Base-by-base conservation (phyloP, 495 filamentous ascomycete genomes). In the Cercophora sp. region DNA sequence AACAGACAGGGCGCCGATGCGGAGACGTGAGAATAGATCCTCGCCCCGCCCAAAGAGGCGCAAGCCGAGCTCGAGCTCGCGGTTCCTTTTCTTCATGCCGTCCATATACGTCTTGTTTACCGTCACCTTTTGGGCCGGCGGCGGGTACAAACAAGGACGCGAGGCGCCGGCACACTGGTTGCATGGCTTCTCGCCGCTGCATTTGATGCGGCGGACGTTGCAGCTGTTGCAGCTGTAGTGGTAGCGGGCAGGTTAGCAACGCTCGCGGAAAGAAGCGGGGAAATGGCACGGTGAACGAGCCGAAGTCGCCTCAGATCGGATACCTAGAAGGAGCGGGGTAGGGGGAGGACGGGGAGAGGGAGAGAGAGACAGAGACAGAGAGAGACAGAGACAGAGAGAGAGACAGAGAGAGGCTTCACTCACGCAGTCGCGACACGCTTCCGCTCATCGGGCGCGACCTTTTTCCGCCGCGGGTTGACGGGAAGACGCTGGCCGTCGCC, bases 171-270 rank as follows among this genome's bases (percentile, higher is more conserved):
- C 26, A 52, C 72, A 73, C 47, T 68, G 64, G 8, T 41, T 25
- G 52, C 71, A 75, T 1, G 71, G 71, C 22, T 44, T 44, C 1
- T 66, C 54, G 24, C 71, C 71, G n/a, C 60, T 68, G 55, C 71
- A 75, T 47, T 71, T 75, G 55, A 70, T 68, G 43, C 70, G 69
- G 13, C 66, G 63, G 19, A 73, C 58, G 57, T 75, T 75, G 65
- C 71, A 75, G 48, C 56, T 59, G 52, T 75, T 73, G 61, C 71
- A 75, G 16, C 71, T 74, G 51, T 48, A 18, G 22, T 15, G 20
- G 35, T 23, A 11, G n/a, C 13, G 9, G 11, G 25, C 18, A n/a
- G 26, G 20, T 32, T 26, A 24, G n/a, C n/a, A n/a, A n/a, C n/a
- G n/a, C n/a, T n/a, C n/a, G n/a, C n/a, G n/a, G n/a, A n/a, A n/a